Evolutionary conservation across 2,329 filamentous ascomycete species (phyloP).

Genomic region (Colletotrichum sp.): DNA sequence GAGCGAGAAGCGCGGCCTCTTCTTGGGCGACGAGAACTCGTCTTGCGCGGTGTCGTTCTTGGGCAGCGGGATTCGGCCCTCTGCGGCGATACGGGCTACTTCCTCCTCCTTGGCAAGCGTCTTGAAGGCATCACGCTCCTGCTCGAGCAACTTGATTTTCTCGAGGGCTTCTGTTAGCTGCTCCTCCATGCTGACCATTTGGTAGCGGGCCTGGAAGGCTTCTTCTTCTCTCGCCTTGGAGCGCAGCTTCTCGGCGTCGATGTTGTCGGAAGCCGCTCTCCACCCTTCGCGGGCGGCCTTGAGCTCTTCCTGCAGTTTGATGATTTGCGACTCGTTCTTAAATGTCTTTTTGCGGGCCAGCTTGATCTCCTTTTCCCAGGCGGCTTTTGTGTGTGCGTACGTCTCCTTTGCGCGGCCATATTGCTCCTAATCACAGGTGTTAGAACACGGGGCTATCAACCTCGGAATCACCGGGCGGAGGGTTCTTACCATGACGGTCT

Average conservation of each 20-base stretch:
- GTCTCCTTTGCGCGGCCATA: constrained; percentile 74
- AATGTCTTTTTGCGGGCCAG: constrained; percentile 74
- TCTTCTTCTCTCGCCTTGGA: constrained; percentile 70
- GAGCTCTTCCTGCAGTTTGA: constrained; percentile 77
- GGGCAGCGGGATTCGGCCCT: constrained; percentile 73
- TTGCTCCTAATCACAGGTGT: constrained; percentile 59
- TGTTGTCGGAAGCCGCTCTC: constrained; percentile 60
- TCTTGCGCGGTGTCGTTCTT: constrained; percentile 47
- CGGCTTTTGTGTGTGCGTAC: constrained; percentile 66
- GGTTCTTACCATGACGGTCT: constrained; percentile 67
- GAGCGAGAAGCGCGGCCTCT: constrained; percentile 51
- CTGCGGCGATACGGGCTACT: constrained; percentile 73
- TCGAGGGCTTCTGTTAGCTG: constrained; percentile 70
- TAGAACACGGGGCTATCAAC: neutral
- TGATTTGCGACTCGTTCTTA: constrained; percentile 72
- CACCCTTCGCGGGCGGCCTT: constrained; percentile 63
- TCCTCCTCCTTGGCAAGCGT: constrained; percentile 76
- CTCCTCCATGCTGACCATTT: constrained; percentile 68
- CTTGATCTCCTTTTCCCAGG: constrained; percentile 79
- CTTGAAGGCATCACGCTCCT: constrained; percentile 78
- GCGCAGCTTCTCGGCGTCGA: constrained; percentile 69
- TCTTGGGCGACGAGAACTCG: constrained; percentile 67
- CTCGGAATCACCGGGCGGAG: neutral
- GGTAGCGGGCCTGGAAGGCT: constrained; percentile 70
- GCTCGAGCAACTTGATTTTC: constrained; percentile 68